phyloP scores from a whole-genome alignment of 1,284 basidiomycete species.

The Wallemia ichthyophaga region DNA sequence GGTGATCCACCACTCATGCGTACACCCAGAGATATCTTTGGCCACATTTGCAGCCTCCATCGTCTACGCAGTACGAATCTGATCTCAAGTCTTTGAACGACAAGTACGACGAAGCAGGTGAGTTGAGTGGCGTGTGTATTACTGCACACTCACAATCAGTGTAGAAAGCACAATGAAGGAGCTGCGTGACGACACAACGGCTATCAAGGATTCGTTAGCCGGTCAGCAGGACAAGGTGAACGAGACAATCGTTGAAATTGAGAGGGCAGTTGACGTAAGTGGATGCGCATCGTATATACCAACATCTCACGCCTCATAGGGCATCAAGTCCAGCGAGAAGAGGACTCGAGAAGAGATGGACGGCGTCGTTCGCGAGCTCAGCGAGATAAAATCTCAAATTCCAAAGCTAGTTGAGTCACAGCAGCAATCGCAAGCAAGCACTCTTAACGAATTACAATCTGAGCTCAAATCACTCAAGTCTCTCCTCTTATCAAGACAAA shows the following conservation, averaged over 20 bases:
- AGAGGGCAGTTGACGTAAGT: conserved; percentile 37
- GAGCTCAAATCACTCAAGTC: conserved; percentile 87
- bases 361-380: conserved; percentile 68
- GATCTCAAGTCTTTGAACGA: conserved; percentile 56
- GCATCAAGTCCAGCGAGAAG: conserved; percentile 37
- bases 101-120: conserved; percentile 67
- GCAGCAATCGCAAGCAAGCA: conserved; percentile 18
- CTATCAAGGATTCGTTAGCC: conserved; percentile 44
- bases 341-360: conserved; percentile 67
- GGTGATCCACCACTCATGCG: conserved; percentile 26
- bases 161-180: conserved; percentile 25
- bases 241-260: conserved; percentile 46
- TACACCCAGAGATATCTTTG: conserved; percentile 64
- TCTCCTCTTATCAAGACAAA: conserved; percentile 42
- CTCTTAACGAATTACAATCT: conserved; percentile 56
- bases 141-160: too few relatives aligned
- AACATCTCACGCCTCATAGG: not conserved
- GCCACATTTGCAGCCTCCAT: conserved; percentile 72
- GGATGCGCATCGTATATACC: not conserved
- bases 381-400: conserved; percentile 62
- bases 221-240: conserved; percentile 50
- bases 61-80: conserved; percentile 58
- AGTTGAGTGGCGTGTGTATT: not conserved
- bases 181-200: conserved; percentile 43
- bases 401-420: conserved; percentile 68